Evolutionary conservation across 164 flowering plant species (phyloP), one percentile per base, ranked within the genome.

Genomic region (Magnolia officinalis): DNA sequence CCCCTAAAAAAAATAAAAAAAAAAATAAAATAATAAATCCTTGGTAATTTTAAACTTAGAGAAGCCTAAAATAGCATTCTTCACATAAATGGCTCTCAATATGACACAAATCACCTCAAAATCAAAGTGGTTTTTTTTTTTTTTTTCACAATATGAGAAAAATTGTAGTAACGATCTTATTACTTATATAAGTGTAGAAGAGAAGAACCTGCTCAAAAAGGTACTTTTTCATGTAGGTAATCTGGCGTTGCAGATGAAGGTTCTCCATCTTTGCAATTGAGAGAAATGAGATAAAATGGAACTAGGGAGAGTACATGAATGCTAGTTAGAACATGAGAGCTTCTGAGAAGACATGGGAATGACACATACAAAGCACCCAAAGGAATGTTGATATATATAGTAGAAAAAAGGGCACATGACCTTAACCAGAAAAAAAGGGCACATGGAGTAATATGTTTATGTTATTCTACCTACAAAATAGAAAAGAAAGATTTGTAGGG

Each of bases 121-220:
- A 23, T 58, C 8, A 21, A 13, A 20, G 49, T 59, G 63, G 66
- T 11, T 14, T 26, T 24, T 24, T 24, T 24, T 24, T 24, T 24
- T 24, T 24, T 50, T 37, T 19, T 21, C 51, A 1, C 0, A 75
- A n/a, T 20, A 8, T 51, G 13, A 67, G 9, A 19, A 24, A 14
- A 50, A 16, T 50, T 45, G 11, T 64, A 51, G 45, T 19, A 18
- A 6, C 11, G 14, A n/a, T 24, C 8, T 6, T 37, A 37, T 37
- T 37, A 37, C 45, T 37, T 4, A 6, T 8, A 20, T 67, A 24
- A 13, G 55, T 67, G 45, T 49, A 52, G 77, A 1, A 19, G 52
- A 63, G 37, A 51, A 59, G 31, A 67, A 72, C 79, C 72, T 77
- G 79, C 2, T 77, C 79, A 63, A 77, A 72, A 23, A 77, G 79